A percentile compares a stretch with the other conserved stretches of the same genome.
phyloP scores from a whole-genome alignment of 2,329 filamentous ascomycete species.

The Juglanconis juglandina region DNA sequence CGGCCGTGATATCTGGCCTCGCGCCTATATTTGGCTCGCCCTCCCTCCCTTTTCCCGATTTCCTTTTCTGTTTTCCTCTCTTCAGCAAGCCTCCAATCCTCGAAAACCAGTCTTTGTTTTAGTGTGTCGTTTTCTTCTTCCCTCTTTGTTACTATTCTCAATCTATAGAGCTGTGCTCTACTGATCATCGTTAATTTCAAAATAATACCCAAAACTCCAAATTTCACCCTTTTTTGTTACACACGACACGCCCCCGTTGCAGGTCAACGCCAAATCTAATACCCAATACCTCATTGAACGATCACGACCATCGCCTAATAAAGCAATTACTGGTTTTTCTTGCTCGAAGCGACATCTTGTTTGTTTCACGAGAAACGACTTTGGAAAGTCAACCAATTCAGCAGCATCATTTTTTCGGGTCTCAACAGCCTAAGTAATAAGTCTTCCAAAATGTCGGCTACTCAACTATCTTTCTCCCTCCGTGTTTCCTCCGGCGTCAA shows the following conservation, averaged over 20 bases:
- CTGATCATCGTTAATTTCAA: constrained; percentile 22
- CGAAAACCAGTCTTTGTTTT: constrained; percentile 51
- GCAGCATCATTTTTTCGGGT: constrained; percentile 30
- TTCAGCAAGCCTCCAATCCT: constrained; percentile 63
- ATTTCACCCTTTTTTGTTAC: constrained; percentile 26
- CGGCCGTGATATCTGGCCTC: constrained; percentile 31
- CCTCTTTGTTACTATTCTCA: constrained; percentile 24
- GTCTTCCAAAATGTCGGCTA: constrained; percentile 69
- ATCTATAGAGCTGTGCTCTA: constrained; percentile 36
- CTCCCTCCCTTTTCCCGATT: constrained; percentile 33
- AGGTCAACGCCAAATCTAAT: constrained; percentile 42
- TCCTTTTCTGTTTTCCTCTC: constrained; percentile 44
- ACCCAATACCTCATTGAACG: constrained; percentile 31
- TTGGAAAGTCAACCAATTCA: constrained; percentile 29
- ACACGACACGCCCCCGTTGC: constrained; percentile 40
- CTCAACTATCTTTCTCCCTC: constrained; percentile 93
- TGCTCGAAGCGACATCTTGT: constrained; percentile 43
- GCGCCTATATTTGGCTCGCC: constrained; percentile 38
- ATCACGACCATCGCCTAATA: constrained; percentile 37
- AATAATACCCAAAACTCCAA: constrained; percentile 31
- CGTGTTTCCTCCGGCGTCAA: constrained; percentile 95
- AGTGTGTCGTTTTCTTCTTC: constrained; percentile 33
- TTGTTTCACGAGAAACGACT: constrained; percentile 17
- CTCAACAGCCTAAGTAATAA: constrained; percentile 30
- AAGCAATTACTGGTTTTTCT: constrained; percentile 53